phyloP scores from a whole-genome alignment of 352 stramenopile genomes.

The Peronospora belbahrii region DNA sequence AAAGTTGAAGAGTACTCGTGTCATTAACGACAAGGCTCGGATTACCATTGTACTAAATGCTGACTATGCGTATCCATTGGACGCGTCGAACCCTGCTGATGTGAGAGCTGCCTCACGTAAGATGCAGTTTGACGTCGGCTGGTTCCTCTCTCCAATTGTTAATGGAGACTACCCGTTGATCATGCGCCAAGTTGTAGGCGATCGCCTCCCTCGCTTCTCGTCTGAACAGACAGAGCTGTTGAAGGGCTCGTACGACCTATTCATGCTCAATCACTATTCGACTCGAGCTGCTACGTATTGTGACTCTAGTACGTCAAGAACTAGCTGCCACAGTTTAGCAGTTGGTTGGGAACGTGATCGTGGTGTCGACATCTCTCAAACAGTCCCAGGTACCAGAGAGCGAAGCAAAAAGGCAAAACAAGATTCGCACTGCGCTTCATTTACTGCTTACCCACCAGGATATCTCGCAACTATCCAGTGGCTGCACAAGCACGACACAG shows the following conservation, averaged over 20 bases:
- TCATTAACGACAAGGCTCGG: slow-evolving; percentile 39
- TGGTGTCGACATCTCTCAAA: slow-evolving; percentile 26
- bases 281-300: slow-evolving; percentile 52
- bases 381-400: not conserved
- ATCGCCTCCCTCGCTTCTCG: slow-evolving; percentile 86
- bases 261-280: slow-evolving; percentile 94
- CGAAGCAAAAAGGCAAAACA: not conserved
- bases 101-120: slow-evolving; percentile 63
- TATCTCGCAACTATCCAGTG: slow-evolving; percentile 47
- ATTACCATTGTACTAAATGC: slow-evolving; percentile 90
- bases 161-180: slow-evolving; percentile 86
- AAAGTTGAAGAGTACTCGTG: slow-evolving; percentile 17
- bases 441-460: slow-evolving; percentile 39
- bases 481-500: slow-evolving; percentile 38
- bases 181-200: slow-evolving; percentile 78
- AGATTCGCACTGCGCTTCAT: slow-evolving; percentile 27
- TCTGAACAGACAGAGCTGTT: slow-evolving; percentile 55
- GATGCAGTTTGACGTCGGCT: slow-evolving; percentile 87
- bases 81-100: slow-evolving; percentile 39
- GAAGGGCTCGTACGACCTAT: slow-evolving; percentile 86
- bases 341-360: slow-evolving; percentile 39
- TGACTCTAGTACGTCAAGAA: slow-evolving; percentile 27
- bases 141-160: slow-evolving; percentile 88
- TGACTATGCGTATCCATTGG: slow-evolving; percentile 73
- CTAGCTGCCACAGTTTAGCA: slow-evolving; percentile 26